Conservation (phyloP, 768 basidiomycete genomes). For the Chalciporus piperatus region DNA sequence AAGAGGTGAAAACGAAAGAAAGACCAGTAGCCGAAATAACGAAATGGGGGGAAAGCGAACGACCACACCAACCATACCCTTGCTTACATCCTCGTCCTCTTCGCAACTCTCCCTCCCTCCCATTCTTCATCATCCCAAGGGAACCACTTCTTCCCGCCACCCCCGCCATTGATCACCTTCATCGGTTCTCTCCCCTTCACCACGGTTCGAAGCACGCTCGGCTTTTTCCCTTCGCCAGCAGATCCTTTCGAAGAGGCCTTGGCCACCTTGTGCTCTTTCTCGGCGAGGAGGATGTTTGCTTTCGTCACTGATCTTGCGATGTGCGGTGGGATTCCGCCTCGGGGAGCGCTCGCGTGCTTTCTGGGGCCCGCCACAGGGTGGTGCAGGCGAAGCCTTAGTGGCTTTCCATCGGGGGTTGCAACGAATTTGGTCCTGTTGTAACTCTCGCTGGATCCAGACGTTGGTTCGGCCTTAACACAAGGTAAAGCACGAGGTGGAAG, state of each 20-base stretch:
- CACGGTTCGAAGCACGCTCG: constrained; percentile 25
- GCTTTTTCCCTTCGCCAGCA: constrained; percentile 14
- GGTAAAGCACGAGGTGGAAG: constrained; percentile 6
- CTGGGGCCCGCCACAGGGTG: background rate
- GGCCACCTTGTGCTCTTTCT: constrained; percentile 23
- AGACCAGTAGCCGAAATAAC: background rate
- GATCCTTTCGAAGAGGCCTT: constrained; percentile 9
- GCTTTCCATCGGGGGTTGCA: background rate
- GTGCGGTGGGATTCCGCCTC: constrained; percentile 31
- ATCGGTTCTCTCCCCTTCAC: constrained; percentile 1
- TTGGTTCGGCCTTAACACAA: background rate
- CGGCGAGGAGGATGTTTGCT: constrained; percentile 22
- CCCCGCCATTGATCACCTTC: background rate
- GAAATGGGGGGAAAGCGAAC: background rate
- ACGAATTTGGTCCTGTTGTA: background rate
- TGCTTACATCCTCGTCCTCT: constrained; percentile 14
- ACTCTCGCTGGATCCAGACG: background rate
- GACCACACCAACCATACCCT: background rate
- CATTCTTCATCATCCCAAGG: constrained; percentile 77
- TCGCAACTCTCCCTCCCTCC: constrained; percentile 41
- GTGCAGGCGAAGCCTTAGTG: constrained; percentile 4
- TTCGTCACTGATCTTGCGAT: constrained; percentile 31
- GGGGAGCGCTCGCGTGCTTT: constrained; percentile 20
- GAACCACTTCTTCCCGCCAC: constrained; percentile 35
- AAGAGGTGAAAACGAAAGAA: too few species aligned